Percentiles rank a stretch among this genome's conserved stretches.
These are phyloP conservation scores for Microcyclosporella mali DNA, from an alignment of 2,329 filamentous ascomycete species.

Conservation along the genomic window DNA sequence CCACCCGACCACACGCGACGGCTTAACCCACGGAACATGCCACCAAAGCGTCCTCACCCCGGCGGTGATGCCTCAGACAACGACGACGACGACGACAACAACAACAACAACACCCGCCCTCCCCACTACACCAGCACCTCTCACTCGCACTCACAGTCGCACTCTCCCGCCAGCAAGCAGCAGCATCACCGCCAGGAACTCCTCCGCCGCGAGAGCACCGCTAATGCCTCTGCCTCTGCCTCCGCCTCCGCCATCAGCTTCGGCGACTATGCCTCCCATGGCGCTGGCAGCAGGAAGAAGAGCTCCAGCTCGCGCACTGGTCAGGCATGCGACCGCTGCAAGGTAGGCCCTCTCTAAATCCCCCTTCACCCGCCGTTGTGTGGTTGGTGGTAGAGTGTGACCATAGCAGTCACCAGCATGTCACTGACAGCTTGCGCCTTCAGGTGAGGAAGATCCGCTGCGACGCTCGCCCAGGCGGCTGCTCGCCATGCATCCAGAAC, in stretches of 20 bases:
- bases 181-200: not conserved
- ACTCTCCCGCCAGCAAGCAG: constrained; percentile 2
- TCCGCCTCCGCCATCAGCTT: constrained; percentile 1
- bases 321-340: constrained; percentile 84
- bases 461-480: constrained; percentile 72
- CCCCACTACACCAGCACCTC: constrained; percentile 5
- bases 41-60: constrained; percentile 19
- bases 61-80: constrained; percentile 18
- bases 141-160: not conserved
- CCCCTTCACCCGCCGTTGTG: not conserved
- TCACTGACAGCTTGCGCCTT: not conserved
- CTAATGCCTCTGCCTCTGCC: not conserved
- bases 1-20: constrained; percentile 1
- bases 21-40: constrained; percentile 8
- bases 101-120: too few species aligned
- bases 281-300: constrained; percentile 36
- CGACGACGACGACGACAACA: constrained; percentile 3
- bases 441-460: constrained; percentile 82
- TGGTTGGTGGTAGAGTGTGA: too few species aligned
- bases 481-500: constrained; percentile 72
- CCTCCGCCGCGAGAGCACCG: constrained; percentile 1
- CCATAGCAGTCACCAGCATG: too few species aligned
- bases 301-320: constrained; percentile 60
- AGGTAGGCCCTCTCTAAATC: constrained; percentile 49
- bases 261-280: constrained; percentile 5